A percentile compares a stretch with the other conserved stretches of the same genome.
Conservation (phyloP, 495 filamentous ascomycete species). For the Lasiosphaeria hispida region DNA sequence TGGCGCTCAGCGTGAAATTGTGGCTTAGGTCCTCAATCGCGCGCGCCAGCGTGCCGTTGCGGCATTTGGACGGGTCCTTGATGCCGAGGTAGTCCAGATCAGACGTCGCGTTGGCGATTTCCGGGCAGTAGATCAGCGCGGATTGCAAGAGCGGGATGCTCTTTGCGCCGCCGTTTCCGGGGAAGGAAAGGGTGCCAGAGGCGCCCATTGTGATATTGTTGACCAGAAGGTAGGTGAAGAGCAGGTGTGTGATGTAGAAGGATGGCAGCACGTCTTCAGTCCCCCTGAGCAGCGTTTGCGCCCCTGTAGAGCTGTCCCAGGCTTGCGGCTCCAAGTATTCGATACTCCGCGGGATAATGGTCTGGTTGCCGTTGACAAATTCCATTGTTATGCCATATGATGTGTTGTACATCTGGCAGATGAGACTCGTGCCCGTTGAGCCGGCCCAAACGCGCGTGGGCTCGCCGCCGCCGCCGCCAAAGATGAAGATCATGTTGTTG, state of each 20-base stretch:
- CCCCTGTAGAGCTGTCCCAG: background rate
- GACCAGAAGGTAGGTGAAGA: background rate
- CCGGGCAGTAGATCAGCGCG: slow-evolving; percentile 7
- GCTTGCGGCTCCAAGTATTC: background rate
- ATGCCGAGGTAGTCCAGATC: background rate
- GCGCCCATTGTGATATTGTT: background rate
- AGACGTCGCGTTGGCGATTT: background rate
- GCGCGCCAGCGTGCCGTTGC: slow-evolving; percentile 11
- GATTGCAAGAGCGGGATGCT: slow-evolving; percentile 5
- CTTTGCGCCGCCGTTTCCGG: background rate
- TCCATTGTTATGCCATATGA: slow-evolving; percentile 2
- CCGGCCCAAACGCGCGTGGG: too few relatives aligned
- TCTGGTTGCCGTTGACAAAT: slow-evolving; percentile 11
- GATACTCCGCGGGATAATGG: background rate
- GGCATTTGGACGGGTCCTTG: background rate
- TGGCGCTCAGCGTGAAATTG: slow-evolving; percentile 20
- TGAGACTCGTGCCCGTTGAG: background rate
- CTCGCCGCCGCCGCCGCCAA: background rate
- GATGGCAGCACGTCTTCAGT: background rate
- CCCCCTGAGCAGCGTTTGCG: background rate
- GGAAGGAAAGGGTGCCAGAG: slow-evolving; percentile 1
- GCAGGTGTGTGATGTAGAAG: slow-evolving; percentile 4
- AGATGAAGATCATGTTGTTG: slow-evolving; percentile 4
- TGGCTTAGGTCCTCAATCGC: slow-evolving; percentile 17
- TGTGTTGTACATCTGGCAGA: slow-evolving; percentile 18